phyloP scores from a whole-genome alignment of 1,284 basidiomycete species.

The Ganoderma multipileum region DNA sequence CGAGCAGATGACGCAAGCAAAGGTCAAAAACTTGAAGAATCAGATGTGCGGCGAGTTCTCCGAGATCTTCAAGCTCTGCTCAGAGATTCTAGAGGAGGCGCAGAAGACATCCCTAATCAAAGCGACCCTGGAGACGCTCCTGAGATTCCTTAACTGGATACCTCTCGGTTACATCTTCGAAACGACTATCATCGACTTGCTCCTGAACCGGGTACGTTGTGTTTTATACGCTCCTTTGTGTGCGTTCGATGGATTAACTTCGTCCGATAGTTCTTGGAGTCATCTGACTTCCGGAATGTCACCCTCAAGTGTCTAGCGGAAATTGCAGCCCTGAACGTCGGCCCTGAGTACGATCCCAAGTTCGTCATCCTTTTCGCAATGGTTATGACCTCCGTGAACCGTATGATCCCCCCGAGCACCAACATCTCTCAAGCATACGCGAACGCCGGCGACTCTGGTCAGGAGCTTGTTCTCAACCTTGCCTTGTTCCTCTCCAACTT shows the following conservation, averaged over 20 bases:
- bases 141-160: slow-evolving; percentile 99
- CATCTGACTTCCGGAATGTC: slow-evolving; percentile 96
- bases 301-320: slow-evolving; percentile 99
- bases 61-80: slow-evolving; percentile 95
- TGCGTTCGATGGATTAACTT: background rate
- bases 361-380: slow-evolving; percentile 98
- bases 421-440: slow-evolving; percentile 95
- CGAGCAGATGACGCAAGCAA: slow-evolving; percentile 98
- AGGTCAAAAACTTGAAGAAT: slow-evolving; percentile 97
- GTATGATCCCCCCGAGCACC: slow-evolving; percentile 97
- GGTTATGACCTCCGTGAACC: slow-evolving; percentile 97
- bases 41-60: slow-evolving; percentile 98
- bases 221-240: background rate
- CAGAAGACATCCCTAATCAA: slow-evolving; percentile 96
- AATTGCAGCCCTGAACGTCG: slow-evolving; percentile 93
- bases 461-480: slow-evolving; percentile 97
- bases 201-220: slow-evolving; percentile 82
- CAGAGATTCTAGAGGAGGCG: slow-evolving; percentile 97
- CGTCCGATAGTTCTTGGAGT: slow-evolving; percentile 87
- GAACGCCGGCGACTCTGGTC: slow-evolving; percentile 90
- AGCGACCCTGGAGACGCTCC: slow-evolving; percentile 94
- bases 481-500: slow-evolving; percentile 98
- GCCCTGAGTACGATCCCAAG: slow-evolving; percentile 98
- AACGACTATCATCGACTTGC: slow-evolving; percentile 95
- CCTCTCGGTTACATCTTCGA: slow-evolving; percentile 99